Evolutionary conservation across 1,284 basidiomycete genomes (phyloP), one percentile per base, ranked within the genome.

Genomic region (Sanghuangporus baumii): DNA sequence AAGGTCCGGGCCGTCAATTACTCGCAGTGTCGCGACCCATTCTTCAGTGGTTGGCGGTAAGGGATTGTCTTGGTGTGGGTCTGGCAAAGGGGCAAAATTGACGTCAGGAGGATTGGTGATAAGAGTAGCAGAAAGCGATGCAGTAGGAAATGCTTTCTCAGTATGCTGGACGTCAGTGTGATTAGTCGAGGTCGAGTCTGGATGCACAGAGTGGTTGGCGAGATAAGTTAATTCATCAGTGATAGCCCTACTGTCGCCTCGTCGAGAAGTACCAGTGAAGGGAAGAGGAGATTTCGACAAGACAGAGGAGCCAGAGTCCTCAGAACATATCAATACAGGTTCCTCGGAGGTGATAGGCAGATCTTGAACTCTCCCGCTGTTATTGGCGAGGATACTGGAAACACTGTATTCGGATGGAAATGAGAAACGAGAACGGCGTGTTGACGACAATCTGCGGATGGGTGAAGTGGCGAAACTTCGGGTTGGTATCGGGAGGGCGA

Each of bases 1-100:
- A 11, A 64, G 40, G 38, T 60, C 43, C 8, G 63, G 63, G 11
- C 63, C 63, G 6, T 61, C 54, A 20, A 63, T 38, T 41, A 41
- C 12, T 11, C n/a, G 40, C n/a, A n/a, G 40, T 18, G 20, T 18
- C 2, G 16, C 16, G 43, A 18, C 7, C 16, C 6, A n/a, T 46
- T n/a, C 43, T 2, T 7, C 43, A n/a, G 7, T 2, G 16, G 9
- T 1, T 14, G 7, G n/a, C 16, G 16, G 5, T 46, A 12, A 6
- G 43, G 43, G 20, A 46, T 31, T 31, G 3, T 5, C 26, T 31
- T 31, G 26, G 3, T 4, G 26, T 31, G 26, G 3, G 26, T 31
- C 26, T 31, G 26, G 2, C 26, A 31, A 31, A 31, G 26, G 3
- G 26, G 26, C 26, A 31, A 31, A 3, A 31, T 31, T 31, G 26